Evolutionary conservation across 2,329 filamentous ascomycete genomes (phyloP).

Genomic region (Ascocoryne sarcoides): DNA sequence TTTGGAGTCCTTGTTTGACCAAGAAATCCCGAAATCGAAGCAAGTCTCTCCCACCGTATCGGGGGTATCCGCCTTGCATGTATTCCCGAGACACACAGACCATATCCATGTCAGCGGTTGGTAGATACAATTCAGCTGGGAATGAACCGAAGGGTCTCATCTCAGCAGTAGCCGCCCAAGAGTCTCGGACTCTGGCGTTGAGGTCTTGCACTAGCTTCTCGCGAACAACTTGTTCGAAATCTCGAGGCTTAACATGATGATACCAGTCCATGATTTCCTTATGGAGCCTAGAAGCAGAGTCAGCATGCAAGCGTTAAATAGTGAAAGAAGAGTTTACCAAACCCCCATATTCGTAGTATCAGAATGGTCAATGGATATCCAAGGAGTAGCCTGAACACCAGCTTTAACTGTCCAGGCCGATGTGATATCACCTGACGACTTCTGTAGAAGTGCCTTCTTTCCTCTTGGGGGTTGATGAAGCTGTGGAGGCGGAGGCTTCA

Average conservation of each 20-base stretch:
- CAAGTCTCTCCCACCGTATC: slow-evolving; percentile 36
- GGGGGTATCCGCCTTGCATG: slow-evolving; percentile 41
- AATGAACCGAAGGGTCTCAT: slow-evolving; percentile 86
- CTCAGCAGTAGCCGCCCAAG: slow-evolving; percentile 47
- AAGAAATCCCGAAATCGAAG: slow-evolving; percentile 56
- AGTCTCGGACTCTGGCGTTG: slow-evolving; percentile 45
- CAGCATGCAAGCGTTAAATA: not conserved
- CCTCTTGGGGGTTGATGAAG: slow-evolving; percentile 14
- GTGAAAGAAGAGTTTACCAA: slow-evolving; percentile 40
- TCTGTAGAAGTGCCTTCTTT: slow-evolving; percentile 10
- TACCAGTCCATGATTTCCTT: slow-evolving; percentile 89
- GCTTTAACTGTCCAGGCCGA: slow-evolving; percentile 34
- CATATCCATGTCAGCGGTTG: slow-evolving; percentile 86
- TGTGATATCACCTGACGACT: slow-evolving; percentile 28
- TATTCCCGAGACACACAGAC: slow-evolving; percentile 63
- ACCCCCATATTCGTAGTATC: slow-evolving; percentile 43
- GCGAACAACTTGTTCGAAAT: slow-evolving; percentile 71
- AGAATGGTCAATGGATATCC: slow-evolving; percentile 50
- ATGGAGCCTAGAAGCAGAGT: slow-evolving; percentile 57
- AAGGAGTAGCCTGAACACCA: slow-evolving; percentile 46
- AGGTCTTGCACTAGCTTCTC: slow-evolving; percentile 64
- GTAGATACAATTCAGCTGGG: slow-evolving; percentile 67
- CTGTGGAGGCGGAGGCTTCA: slow-evolving; percentile 31
- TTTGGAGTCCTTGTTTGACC: slow-evolving; percentile 45
- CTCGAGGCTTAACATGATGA: slow-evolving; percentile 67